Evolutionary conservation across 208 protist genomes (phyloP), one percentile per base, ranked within the genome.

Genomic region (Wallacemonas collosoma): DNA sequence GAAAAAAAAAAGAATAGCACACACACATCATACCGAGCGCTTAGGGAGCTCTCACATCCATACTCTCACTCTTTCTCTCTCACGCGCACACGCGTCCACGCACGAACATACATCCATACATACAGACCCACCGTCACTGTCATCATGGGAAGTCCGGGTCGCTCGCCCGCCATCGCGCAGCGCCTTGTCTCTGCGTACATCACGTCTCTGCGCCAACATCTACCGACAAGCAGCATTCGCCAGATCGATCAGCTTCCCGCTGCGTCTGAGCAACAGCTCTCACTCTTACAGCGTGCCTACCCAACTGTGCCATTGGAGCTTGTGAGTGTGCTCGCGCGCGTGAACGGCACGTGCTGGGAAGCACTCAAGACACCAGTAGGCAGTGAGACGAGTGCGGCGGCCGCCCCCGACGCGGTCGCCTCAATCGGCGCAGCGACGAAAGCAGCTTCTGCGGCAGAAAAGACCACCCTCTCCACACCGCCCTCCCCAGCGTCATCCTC

Each of bases 151-250:
- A 26, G 6, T 41, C 41, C 43, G 15, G 26, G n/a, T 26, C 60
- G 60, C 41, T 47, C 64, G 5, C 70, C 62, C 11, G 44, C 62
- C n/a, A 77, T 84, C 45, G 77, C 82, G n/a, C 79, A 76, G 68
- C 75, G 78, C 40, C 73, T 91, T 14, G 83, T 88, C 15, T 80
- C 84, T 58, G 86, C 82, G 9, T 91, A 91, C 73, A 78, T 91
- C 38, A 91, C 83, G 2, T n/a, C 74, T n/a, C 75, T 91, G 11
- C 86, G 86, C 4, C 86, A 91, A 57, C 82, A 76, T 41, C 81
- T 91, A 2, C 83, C 86, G 38, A 88, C 83, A 2, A 69, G 73
- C 39, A 77, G 72, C 45, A 74, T 88, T 11, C 79, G 80, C 2
- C 82, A 86, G 71, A 71, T 91, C 8, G 83, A 88, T 72, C 79